A percentile compares a stretch with the other conserved stretches of the same genome.
Evolutionary conservation across 2,329 filamentous ascomycete species (phyloP).

Genomic region (Talaromyces funiculosus): DNA sequence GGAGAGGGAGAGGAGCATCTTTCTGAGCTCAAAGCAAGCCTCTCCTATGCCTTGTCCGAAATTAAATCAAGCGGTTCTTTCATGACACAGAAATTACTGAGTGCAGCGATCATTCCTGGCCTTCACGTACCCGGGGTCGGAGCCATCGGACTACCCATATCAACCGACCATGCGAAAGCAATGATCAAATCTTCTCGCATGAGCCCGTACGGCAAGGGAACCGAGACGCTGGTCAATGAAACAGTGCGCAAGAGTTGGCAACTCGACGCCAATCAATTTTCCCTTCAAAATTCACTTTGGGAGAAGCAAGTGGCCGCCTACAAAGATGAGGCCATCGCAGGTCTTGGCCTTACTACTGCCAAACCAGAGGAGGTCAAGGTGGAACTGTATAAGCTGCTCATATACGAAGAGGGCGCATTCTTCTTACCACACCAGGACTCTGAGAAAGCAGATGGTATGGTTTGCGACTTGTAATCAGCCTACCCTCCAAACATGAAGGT

Average conservation of each 20-base stretch:
- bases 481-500: conserved; percentile 47
- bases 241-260: conserved; percentile 42
- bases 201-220: conserved; percentile 35
- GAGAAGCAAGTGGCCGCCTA: conserved; percentile 15
- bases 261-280: conserved; percentile 36
- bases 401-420: conserved; percentile 49
- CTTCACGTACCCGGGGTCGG: conserved; percentile 5
- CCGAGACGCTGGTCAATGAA: conserved; percentile 36
- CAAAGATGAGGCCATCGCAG: conserved; percentile 8
- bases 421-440: conserved; percentile 46
- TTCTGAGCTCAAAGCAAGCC: neutral
- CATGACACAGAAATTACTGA: neutral
- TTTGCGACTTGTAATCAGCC: conserved; percentile 48
- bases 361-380: conserved; percentile 21
- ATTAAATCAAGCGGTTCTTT: neutral
- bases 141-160: conserved; percentile 8
- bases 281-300: conserved; percentile 34
- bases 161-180: neutral
- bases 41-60: neutral
- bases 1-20: neutral
- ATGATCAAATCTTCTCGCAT: conserved; percentile 17
- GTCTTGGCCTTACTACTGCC: conserved; percentile 24
- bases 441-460: conserved; percentile 45
- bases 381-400: conserved; percentile 44
- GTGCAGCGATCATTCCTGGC: conserved; percentile 1